These are phyloP conservation scores for Penicillium psychrofluorescens DNA, from an alignment of 495 filamentous ascomycete genomes.

Conservation along the genomic window DNA sequence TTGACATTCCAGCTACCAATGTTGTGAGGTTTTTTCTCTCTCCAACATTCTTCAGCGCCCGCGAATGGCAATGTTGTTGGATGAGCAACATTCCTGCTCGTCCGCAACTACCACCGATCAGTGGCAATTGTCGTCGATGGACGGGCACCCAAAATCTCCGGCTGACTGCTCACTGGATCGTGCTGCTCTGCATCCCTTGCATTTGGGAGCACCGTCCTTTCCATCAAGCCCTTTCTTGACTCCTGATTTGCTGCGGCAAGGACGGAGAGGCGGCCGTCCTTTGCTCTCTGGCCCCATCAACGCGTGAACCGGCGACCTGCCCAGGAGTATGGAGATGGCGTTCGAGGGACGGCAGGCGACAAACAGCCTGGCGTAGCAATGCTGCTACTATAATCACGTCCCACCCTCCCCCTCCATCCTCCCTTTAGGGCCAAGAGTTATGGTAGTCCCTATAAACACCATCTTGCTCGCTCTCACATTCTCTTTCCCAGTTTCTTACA, in stretches of 20 bases:
- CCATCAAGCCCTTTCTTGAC: slow-evolving; percentile 29
- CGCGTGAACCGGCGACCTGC: slow-evolving; percentile 26
- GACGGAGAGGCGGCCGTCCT: slow-evolving; percentile 22
- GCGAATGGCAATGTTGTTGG: slow-evolving; percentile 19
- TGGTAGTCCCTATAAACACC: slow-evolving; percentile 42
- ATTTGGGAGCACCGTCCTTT: slow-evolving; percentile 20
- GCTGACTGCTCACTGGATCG: slow-evolving; percentile 32
- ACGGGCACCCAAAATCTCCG: slow-evolving; percentile 34
- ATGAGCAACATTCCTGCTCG: slow-evolving; percentile 29
- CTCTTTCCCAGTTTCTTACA: slow-evolving; percentile 47
- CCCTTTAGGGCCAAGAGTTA: slow-evolving; percentile 24
- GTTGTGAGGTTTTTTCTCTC: slow-evolving; percentile 5
- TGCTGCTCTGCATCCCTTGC: slow-evolving; percentile 37
- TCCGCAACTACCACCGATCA: slow-evolving; percentile 21
- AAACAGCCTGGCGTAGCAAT: slow-evolving; percentile 31
- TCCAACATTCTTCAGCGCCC: slow-evolving; percentile 18
- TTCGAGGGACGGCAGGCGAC: slow-evolving; percentile 37
- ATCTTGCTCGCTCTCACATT: slow-evolving; percentile 49
- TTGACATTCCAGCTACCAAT: slow-evolving; percentile 30
- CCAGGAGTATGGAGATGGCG: slow-evolving; percentile 30
- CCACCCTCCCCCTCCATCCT: slow-evolving; percentile 20
- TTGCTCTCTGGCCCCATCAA: slow-evolving; percentile 22
- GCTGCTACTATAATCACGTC: slow-evolving; percentile 28
- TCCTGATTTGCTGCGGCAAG: slow-evolving; percentile 40
- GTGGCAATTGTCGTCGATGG: slow-evolving; percentile 16